Conservation (phyloP, 1,139 yeast species). For the Candida labiduridarum region DNA sequence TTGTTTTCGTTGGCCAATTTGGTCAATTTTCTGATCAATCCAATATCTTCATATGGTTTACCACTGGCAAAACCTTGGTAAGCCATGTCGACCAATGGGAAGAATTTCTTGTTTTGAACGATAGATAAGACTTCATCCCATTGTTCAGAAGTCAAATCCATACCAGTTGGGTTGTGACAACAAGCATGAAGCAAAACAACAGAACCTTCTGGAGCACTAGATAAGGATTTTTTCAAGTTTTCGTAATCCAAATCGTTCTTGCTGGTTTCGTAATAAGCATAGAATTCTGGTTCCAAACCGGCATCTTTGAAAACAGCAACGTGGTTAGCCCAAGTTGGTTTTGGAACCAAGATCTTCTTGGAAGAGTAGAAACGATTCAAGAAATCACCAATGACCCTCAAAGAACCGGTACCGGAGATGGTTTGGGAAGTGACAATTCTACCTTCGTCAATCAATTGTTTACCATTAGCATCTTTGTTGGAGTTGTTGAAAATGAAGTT, state of each 20-base stretch:
- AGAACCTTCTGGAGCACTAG: conserved; percentile 51
- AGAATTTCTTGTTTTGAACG: conserved; percentile 58
- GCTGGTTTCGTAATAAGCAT: conserved; percentile 55
- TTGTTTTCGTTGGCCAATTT: conserved; percentile 49
- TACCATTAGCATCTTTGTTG: conserved; percentile 50
- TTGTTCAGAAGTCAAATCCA: conserved; percentile 86
- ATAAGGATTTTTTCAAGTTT: conserved; percentile 46
- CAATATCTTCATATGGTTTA: conserved; percentile 51
- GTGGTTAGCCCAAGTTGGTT: conserved; percentile 81
- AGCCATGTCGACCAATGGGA: conserved; percentile 92
- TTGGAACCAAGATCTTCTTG: conserved; percentile 57
- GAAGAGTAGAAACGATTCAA: conserved; percentile 48
- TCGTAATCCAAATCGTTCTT: conserved; percentile 57
- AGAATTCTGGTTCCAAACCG: conserved; percentile 45
- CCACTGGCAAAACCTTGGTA: conserved; percentile 98
- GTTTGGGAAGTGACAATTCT: conserved; percentile 60
- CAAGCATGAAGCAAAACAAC: conserved; percentile 88
- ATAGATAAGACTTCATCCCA: conserved; percentile 75
- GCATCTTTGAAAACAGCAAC: conserved; percentile 57
- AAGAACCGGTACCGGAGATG: conserved; percentile 62
- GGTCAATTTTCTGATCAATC: conserved; percentile 51
- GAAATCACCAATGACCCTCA: conserved; percentile 58
- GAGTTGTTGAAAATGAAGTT: conserved; percentile 54
- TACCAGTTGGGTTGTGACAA: conserved; percentile 98
- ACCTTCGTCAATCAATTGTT: conserved; percentile 46